Conservation (phyloP, 2,329 filamentous ascomycete genomes). For the Pseudogymnoascus sp. region DNA sequence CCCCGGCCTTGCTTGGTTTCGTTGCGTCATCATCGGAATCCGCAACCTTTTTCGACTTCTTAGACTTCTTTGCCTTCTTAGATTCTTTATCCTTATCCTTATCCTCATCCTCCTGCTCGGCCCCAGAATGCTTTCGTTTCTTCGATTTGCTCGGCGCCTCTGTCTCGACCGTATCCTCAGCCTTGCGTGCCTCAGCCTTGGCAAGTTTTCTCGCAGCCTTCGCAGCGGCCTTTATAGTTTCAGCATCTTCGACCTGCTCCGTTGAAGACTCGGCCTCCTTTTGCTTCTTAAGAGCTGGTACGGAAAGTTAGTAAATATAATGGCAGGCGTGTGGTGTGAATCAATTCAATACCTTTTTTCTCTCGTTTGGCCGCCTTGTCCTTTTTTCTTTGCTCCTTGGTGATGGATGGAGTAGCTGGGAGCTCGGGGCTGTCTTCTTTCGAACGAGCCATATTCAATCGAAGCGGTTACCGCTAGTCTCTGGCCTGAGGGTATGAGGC, state of each 20-base stretch:
- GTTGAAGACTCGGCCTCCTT: constrained; percentile 37
- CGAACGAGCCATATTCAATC: background rate
- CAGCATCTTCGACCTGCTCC: constrained; percentile 38
- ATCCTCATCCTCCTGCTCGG: constrained; percentile 14
- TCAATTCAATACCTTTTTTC: constrained; percentile 1
- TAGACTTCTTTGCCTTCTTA: constrained; percentile 12
- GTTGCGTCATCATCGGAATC: constrained; percentile 12
- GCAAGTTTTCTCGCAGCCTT: constrained; percentile 23
- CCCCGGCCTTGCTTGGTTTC: constrained; percentile 14
- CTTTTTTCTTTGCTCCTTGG: background rate
- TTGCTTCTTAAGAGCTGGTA: background rate
- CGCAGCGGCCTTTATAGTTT: constrained; percentile 28
- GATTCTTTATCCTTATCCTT: background rate
- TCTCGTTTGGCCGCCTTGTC: constrained; percentile 6
- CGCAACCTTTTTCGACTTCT: constrained; percentile 14
- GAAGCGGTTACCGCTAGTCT: background rate
- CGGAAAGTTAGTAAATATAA: background rate
- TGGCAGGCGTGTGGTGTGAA: background rate
- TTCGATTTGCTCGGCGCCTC: constrained; percentile 17
- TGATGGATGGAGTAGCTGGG: background rate
- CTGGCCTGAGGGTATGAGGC: background rate
- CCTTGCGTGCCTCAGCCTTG: constrained; percentile 22
- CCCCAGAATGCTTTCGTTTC: constrained; percentile 22
- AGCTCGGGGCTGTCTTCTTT: background rate
- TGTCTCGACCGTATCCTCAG: constrained; percentile 20